Evolutionary conservation across 495 filamentous ascomycete genomes (phyloP).

Genomic region (Annulohypoxylon stygium): DNA sequence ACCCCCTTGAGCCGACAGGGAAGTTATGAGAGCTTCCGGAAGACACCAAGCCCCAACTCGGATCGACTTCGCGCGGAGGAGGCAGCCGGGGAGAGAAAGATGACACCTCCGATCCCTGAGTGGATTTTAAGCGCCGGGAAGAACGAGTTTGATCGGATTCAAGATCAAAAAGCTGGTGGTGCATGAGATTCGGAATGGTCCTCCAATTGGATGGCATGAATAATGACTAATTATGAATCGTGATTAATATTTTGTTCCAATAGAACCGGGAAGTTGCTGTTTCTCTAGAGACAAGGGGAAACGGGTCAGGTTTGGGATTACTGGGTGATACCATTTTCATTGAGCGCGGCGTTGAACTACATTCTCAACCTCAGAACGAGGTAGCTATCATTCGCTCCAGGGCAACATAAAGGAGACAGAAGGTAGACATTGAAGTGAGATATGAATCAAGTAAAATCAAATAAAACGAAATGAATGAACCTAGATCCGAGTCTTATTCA

Average conservation of each 20-base stretch:
- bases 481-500: background rate
- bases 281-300: conserved; percentile 15
- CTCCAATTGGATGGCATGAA: conserved; percentile 17
- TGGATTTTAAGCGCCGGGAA: conserved; percentile 66
- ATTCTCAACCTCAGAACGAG: conserved; percentile 29
- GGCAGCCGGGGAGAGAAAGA: conserved; percentile 55
- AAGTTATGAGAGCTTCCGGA: conserved; percentile 63
- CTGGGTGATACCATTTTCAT: conserved; percentile 51
- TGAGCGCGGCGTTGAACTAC: conserved; percentile 51
- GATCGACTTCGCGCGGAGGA: conserved; percentile 45
- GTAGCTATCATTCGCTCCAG: conserved; percentile 28
- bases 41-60: conserved; percentile 45
- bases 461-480: background rate
- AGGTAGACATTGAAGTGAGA: conserved; percentile 25
- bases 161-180: conserved; percentile 38
- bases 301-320: conserved; percentile 39
- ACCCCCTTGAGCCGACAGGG: conserved; percentile 65
- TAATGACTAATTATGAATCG: conserved; percentile 41
- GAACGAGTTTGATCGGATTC: conserved; percentile 59
- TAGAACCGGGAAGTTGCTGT: background rate
- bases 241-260: conserved; percentile 21
- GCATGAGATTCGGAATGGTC: conserved; percentile 6
- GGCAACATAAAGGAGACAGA: conserved; percentile 21
- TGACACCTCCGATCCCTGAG: conserved; percentile 71
- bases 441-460: conserved; percentile 35